Evolutionary conservation across 2,329 filamentous ascomycete genomes (phyloP), one percentile per base, ranked within the genome.

Genomic region (Aplosporella prunicola): DNA sequence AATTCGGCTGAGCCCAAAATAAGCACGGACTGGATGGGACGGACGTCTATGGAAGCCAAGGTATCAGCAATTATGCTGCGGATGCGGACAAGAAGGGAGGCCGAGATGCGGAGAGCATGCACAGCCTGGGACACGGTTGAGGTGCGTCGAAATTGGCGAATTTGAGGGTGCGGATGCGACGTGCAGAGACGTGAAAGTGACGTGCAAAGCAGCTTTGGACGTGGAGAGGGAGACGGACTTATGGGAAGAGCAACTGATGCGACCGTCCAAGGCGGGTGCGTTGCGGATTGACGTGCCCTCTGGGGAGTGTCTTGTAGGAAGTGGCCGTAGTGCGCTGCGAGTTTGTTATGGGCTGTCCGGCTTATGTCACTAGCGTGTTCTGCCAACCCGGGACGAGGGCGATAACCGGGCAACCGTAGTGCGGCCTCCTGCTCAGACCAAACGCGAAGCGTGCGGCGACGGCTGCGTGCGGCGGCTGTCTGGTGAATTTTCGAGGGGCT

Each of bases 41-140:
- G 41, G 52, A 59, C 57, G 41, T 55, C 53, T 53, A 56, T 56
- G 57, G 60, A 59, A 46, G 44, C 53, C 45, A 32, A 45, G 46
- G 46, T 51, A 52, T 51, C 47, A 50, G 49, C 49, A 50, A 47
- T 41, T 48, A 51, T 44, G 49, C 47, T 49, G 43, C 35, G 27
- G 43, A 50, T 47, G 49, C 31, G 40, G 36, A 38, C 30, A 14
- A 31, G 43, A 37, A 42, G 41, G 31, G 36, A 34, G 37, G 42
- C 29, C 20, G 39, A 33, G 32, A 39, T 39, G 37, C 37, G 24
- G 30, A 30, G 30, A 33, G 37, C 37, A 34, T 39, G 37, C 30
- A 39, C 24, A 29, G 30, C 34, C 37, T 26, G 23, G n/a, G 10
- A 39, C 30, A 28, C 36, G 27, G 15, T 16, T 29, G 27, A 16